Evolutionary conservation across 1,139 yeast species (phyloP).

Genomic region (Entelexis sorbosivorans): DNA sequence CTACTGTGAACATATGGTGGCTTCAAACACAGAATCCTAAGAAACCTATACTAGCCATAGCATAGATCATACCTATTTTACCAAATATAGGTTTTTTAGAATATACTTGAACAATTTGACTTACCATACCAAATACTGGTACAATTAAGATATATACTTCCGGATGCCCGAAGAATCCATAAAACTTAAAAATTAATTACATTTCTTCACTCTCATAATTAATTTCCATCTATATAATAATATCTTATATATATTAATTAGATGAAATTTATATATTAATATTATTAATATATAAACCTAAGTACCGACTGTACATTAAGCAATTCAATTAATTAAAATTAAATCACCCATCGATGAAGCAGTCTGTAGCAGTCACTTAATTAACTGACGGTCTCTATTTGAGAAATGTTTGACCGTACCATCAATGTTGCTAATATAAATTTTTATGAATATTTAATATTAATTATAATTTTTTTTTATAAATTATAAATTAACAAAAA

Average conservation of each 20-base stretch:
- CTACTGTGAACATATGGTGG: not conserved
- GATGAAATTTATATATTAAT: not conserved
- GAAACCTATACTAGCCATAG: not conserved
- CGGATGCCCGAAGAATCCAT: not conserved
- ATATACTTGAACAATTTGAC: not conserved
- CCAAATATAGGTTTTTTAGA: conserved; percentile 1
- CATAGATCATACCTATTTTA: not conserved
- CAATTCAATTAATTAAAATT: not conserved
- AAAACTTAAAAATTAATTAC: not conserved
- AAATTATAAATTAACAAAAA: not conserved
- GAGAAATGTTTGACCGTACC: not conserved
- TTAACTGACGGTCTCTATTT: not conserved
- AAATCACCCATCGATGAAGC: conserved; percentile 1
- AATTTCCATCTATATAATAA: not conserved
- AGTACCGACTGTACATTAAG: not conserved
- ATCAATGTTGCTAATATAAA: not conserved
- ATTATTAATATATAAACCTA: not conserved
- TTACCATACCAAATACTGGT: not conserved
- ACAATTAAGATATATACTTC: not conserved
- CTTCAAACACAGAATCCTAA: conserved; percentile 1
- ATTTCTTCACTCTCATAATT: not conserved
- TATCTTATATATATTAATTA: not conserved
- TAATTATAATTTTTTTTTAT: not conserved
- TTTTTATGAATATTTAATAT: not conserved
- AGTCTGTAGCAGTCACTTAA: conserved; percentile 1